Conservation (phyloP, 441 rosid species). For the Pelargonium fulgidum region DNA sequence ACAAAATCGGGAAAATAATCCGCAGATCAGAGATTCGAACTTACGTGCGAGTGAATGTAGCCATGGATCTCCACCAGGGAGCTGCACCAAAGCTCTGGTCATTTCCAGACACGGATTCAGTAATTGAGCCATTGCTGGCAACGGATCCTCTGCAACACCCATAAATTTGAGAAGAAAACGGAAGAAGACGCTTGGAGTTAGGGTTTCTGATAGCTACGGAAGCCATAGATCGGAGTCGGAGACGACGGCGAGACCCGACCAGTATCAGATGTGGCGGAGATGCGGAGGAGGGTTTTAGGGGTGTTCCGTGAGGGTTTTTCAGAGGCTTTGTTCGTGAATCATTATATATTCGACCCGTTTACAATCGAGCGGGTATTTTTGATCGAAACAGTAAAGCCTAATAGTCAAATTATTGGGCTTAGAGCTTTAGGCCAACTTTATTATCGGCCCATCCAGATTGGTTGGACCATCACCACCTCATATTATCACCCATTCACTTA, state of each 20-base stretch:
- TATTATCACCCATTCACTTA: background rate
- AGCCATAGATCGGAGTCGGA: constrained; percentile 44
- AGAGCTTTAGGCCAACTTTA: background rate
- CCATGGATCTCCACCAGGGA: constrained; percentile 88
- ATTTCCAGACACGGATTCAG: constrained; percentile 35
- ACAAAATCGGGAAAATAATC: background rate
- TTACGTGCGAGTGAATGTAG: constrained; percentile 92
- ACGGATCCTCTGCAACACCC: constrained; percentile 37
- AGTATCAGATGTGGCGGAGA: constrained; percentile 1
- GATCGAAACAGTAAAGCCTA: background rate
- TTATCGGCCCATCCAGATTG: background rate
- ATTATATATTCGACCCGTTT: background rate
- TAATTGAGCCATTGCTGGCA: constrained; percentile 30
- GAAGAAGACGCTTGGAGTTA: constrained; percentile 51
- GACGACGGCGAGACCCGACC: background rate
- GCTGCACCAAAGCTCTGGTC: constrained; percentile 27
- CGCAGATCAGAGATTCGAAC: constrained; percentile 14
- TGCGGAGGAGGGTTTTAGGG: background rate
- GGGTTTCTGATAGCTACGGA: constrained; percentile 56
- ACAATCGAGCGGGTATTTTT: background rate
- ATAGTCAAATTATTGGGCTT: background rate
- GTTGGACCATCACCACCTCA: background rate
- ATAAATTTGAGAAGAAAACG: constrained; percentile 49
- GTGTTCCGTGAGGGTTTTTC: no score
- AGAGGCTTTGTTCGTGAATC: background rate